Conservation (phyloP, 1,139 yeast genomes). For the Geotrichum armillariae region DNA sequence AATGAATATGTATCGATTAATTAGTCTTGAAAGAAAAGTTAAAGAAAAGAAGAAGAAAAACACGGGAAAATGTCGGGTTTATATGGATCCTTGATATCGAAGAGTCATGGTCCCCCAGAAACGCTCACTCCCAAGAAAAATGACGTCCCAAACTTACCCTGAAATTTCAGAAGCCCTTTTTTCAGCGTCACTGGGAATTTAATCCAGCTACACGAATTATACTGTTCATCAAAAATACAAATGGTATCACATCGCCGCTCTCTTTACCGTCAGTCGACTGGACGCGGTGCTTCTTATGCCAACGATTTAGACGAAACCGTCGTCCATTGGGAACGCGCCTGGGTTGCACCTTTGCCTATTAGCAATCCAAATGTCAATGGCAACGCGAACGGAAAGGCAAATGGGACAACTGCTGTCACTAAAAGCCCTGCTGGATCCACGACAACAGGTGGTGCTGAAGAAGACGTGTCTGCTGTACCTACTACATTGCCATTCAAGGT, state of each 20-base stretch:
- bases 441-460: not conserved
- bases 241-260: slow-evolving; percentile 30
- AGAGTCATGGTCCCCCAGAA: too few species aligned
- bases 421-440: not conserved
- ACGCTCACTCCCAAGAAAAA: too few species aligned
- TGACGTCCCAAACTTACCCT: too few species aligned
- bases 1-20: not conserved
- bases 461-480: slow-evolving; percentile 23
- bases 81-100: too few species aligned
- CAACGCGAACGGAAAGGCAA: slow-evolving; percentile 4
- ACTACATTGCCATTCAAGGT: slow-evolving; percentile 41
- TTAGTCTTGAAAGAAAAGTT: not conserved
- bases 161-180: not conserved
- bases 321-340: slow-evolving; percentile 34
- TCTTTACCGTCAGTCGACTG: slow-evolving; percentile 33
- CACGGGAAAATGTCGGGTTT: too few species aligned
- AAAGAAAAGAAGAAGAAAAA: not conserved
- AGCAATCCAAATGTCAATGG: slow-evolving; percentile 5
- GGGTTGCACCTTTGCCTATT: slow-evolving; percentile 30
- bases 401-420: not conserved
- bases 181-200: too few species aligned
- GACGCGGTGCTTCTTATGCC: slow-evolving; percentile 27
- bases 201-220: too few species aligned
- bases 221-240: too few species aligned
- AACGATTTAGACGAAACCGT: slow-evolving; percentile 34